Percentiles rank a stretch among this genome's conserved stretches.
Conservation (phyloP, 257 asterid species). For the Henckelia pumila region DNA sequence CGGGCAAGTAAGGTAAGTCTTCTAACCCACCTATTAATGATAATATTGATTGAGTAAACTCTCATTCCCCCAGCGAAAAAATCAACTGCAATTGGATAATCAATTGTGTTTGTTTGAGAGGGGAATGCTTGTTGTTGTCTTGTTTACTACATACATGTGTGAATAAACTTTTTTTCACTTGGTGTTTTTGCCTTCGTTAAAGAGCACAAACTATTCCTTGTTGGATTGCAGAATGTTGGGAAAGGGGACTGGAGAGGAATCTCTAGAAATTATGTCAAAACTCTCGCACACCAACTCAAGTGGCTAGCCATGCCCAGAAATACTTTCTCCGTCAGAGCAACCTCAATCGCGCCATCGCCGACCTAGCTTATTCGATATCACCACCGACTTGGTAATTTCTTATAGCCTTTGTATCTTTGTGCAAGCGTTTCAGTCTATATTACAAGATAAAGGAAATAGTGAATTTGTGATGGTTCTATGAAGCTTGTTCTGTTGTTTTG, state of each 20-base stretch:
- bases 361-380: constrained; percentile 88
- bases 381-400: constrained; percentile 64
- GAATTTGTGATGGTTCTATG: background rate
- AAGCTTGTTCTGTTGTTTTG: constrained; percentile 16
- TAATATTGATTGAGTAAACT: too few relatives aligned
- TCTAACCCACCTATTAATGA: too few relatives aligned
- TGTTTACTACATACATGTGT: too few relatives aligned
- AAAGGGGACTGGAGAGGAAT: constrained; percentile 95
- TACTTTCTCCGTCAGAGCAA: constrained; percentile 74
- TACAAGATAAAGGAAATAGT: background rate
- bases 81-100: too few relatives aligned
- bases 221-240: constrained; percentile 78
- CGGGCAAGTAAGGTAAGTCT: too few relatives aligned
- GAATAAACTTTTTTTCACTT: too few relatives aligned
- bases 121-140: too few relatives aligned
- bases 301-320: constrained; percentile 95
- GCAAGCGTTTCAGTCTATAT: background rate
- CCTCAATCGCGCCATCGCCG: constrained; percentile 78
- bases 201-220: constrained; percentile 76
- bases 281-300: constrained; percentile 95
- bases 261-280: constrained; percentile 76
- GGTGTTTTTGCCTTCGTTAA: too few relatives aligned
- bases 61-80: too few relatives aligned
- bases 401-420: background rate
- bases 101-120: too few relatives aligned